Conservation (phyloP, 352 stramenopile species). For the Phytophthora sp. region DNA sequence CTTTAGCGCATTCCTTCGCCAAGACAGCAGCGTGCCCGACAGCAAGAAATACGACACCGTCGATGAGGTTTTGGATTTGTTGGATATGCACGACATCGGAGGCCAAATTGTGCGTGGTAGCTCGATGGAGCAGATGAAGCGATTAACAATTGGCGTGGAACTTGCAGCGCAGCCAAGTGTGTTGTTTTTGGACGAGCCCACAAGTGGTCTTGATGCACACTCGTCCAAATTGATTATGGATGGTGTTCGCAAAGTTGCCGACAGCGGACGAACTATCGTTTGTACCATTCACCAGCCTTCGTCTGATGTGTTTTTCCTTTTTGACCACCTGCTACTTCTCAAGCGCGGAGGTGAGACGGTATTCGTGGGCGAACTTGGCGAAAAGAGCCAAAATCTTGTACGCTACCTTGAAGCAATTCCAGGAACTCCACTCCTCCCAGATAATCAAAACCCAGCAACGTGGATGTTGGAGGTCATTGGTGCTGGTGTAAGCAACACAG, state of each 20-base stretch:
- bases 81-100: slow-evolving; percentile 30
- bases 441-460: slow-evolving; percentile 10
- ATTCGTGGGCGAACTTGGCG: slow-evolving; percentile 50
- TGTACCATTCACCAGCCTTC: slow-evolving; percentile 91
- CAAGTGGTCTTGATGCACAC: slow-evolving; percentile 75
- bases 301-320: slow-evolving; percentile 80
- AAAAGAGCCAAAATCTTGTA: slow-evolving; percentile 10
- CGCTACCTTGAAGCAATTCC: slow-evolving; percentile 7
- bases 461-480: slow-evolving; percentile 17
- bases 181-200: slow-evolving; percentile 79
- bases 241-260: slow-evolving; percentile 75
- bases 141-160: slow-evolving; percentile 46
- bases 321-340: slow-evolving; percentile 76
- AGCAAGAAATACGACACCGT: slow-evolving; percentile 32
- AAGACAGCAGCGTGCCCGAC: too few relatives aligned
- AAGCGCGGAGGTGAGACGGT: slow-evolving; percentile 37
- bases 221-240: slow-evolving; percentile 79
- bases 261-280: slow-evolving; percentile 63
- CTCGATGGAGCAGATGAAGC: slow-evolving; percentile 50
- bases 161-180: slow-evolving; percentile 77
- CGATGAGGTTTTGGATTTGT: slow-evolving; percentile 30
- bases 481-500: neutral
- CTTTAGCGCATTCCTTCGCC: too few relatives aligned
- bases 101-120: slow-evolving; percentile 35
- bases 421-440: neutral